Base-by-base conservation (phyloP, 139 green algal genomes). In the Klebsormidium nitens region DNA sequence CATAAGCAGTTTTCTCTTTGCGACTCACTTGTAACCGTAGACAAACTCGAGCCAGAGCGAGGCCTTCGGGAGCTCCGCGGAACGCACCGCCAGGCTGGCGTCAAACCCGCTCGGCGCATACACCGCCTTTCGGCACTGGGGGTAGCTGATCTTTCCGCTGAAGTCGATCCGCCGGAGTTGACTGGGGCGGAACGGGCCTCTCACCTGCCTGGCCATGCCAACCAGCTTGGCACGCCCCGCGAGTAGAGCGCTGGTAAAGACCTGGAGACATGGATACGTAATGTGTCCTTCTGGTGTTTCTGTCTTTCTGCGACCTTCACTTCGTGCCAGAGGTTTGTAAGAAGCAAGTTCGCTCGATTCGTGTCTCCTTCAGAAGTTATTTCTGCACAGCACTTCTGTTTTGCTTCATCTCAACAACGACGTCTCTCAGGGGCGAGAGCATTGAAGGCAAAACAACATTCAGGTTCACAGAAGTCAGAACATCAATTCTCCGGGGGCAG, bases 71-170 rank as follows among this genome's bases (percentile, higher is more conserved):
- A 93, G 75, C 55, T 88, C 79, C 0, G 76, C 70, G 8, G 85
- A 85, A 36, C 85, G 69, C 37, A 88, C 83, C 1, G 74, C 78
- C 19, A 90, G 42, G 8, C 11, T 50, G 11, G 14, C 14, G 14
- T 50, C 42, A 83, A 83, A 91, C 42, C 79, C 59, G 36, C 73
- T 82, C 31, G 82, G 82, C 31, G 81, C 84, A 64, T 79, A 88
- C 29, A 93, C 85, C 32, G 84, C 80, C 72, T 88, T 91, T 46
- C 77, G 71, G 76, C 86, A 89, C 46, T 79, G 71, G 36, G 62
- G 72, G 80, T 91, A 89, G 23, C 84, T 70, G 64, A 91, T 86
- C 81, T 89, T 89, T 66, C 84, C 85, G 44, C 79, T 40, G 71
- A 88, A 88, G 64, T 88, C 74, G 32, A 78, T 69, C 14, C 46